Percentiles rank a stretch among this genome's conserved stretches.
These are phyloP conservation scores for Colletotrichum siamense DNA, from an alignment of 2,329 filamentous ascomycete genomes.

Conservation along the genomic window DNA sequence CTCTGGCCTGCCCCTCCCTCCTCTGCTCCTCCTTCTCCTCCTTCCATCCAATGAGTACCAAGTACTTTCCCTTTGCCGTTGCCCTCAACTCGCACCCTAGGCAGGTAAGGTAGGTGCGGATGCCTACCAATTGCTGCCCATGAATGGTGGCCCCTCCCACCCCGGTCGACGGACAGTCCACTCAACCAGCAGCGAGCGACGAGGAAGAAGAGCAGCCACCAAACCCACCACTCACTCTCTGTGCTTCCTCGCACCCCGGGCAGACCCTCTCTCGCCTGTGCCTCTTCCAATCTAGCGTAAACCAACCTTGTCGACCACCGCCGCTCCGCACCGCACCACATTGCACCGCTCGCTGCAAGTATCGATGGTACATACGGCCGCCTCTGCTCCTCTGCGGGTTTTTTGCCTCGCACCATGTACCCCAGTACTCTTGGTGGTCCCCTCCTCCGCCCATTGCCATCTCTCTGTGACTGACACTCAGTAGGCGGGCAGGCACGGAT, in stretches of 20 bases:
- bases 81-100: not conserved
- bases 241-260: conserved; percentile 1
- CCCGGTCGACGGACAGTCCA: conserved; percentile 18
- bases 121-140: not conserved
- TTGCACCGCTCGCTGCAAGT: not conserved
- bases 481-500: not conserved
- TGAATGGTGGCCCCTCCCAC: not conserved
- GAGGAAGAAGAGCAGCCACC: not conserved
- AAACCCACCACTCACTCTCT: conserved; percentile 19
- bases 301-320: conserved; percentile 14
- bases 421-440: not conserved
- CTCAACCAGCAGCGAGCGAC: not conserved
- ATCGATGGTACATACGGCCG: not conserved
- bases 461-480: not conserved
- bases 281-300: conserved; percentile 18
- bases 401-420: not conserved
- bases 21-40: not conserved
- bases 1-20: not conserved
- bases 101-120: not conserved
- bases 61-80: not conserved
- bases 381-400: not conserved
- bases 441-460: not conserved
- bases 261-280: conserved; percentile 10
- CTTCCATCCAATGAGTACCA: not conserved
- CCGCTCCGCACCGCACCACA: conserved; percentile 2